A percentile compares a stretch with the other conserved stretches of the same genome.
These are phyloP conservation scores for Daldinia loculata DNA, from an alignment of 495 filamentous ascomycete species.

Conservation along the genomic window DNA sequence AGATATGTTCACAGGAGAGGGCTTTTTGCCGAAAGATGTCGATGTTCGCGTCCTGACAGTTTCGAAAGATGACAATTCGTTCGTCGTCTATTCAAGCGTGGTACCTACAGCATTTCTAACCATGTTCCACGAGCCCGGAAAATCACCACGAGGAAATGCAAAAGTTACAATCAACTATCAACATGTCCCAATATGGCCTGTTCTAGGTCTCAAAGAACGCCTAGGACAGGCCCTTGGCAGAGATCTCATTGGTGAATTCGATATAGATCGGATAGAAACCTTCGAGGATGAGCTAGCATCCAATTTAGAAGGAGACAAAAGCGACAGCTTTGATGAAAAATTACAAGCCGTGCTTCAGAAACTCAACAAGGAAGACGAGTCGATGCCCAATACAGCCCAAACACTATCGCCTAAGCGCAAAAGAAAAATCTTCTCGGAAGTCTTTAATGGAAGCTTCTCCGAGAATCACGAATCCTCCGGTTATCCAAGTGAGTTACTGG, in stretches of 20 bases:
- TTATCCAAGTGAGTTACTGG: constrained; percentile 15
- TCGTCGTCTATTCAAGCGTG: constrained; percentile 55
- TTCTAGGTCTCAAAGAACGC: constrained; percentile 58
- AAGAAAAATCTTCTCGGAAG: constrained; percentile 34
- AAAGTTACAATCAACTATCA: constrained; percentile 49
- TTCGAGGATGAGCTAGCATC: constrained; percentile 36
- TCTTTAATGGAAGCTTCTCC: constrained; percentile 40
- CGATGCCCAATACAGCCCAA: background rate
- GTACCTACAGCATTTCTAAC: constrained; percentile 51
- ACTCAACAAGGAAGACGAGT: background rate
- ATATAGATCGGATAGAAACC: constrained; percentile 48
- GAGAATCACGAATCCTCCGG: constrained; percentile 35
- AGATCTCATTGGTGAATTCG: constrained; percentile 51
- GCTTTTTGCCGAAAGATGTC: constrained; percentile 46
- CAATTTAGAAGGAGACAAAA: background rate
- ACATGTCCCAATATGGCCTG: constrained; percentile 55
- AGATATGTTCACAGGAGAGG: constrained; percentile 14
- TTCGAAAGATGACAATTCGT: constrained; percentile 49
- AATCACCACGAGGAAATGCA: constrained; percentile 32
- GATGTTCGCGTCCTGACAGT: constrained; percentile 53
- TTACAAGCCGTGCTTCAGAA: background rate
- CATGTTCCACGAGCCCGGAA: constrained; percentile 51
- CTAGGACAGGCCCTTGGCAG: constrained; percentile 55
- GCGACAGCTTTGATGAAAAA: background rate
- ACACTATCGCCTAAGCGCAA: constrained; percentile 21